A percentile compares a stretch with the other conserved stretches of the same genome.
Evolutionary conservation across 2,329 filamentous ascomycete genomes (phyloP).

Genomic region (Myriosclerotinia curreyana): DNA sequence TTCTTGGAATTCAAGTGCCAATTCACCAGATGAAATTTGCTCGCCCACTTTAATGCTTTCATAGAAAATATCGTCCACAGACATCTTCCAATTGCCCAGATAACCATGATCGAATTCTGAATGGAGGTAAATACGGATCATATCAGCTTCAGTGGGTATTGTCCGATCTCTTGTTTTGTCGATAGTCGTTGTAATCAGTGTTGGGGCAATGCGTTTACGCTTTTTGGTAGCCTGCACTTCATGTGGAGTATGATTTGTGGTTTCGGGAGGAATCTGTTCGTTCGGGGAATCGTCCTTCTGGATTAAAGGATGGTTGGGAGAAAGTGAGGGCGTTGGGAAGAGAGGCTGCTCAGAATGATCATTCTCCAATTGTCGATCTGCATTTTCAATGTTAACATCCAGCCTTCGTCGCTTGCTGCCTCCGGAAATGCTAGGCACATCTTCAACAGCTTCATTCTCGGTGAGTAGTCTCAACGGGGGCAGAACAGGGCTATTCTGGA

Average conservation of each 20-base stretch:
- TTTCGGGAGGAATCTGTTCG: not conserved
- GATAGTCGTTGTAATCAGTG: slow-evolving; percentile 32
- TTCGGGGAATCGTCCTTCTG: not conserved
- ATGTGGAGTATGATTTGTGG: not conserved
- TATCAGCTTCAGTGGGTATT: slow-evolving; percentile 33
- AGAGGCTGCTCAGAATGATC: not conserved
- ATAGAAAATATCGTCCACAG: slow-evolving; percentile 46
- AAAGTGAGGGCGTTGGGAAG: not conserved
- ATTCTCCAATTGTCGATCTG: not conserved
- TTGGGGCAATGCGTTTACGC: slow-evolving; percentile 39
- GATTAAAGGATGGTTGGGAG: not conserved
- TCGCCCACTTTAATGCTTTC: slow-evolving; percentile 33
- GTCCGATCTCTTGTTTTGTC: slow-evolving; percentile 29
- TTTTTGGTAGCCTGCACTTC: slow-evolving; percentile 30
- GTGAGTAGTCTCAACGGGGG: slow-evolving; percentile 3
- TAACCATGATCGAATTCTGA: slow-evolving; percentile 36
- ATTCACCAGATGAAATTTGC: slow-evolving; percentile 33
- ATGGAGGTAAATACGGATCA: slow-evolving; percentile 5
- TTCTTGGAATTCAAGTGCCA: slow-evolving; percentile 32
- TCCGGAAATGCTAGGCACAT: not conserved
- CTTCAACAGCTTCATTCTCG: not conserved
- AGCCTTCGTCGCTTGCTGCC: slow-evolving; percentile 12
- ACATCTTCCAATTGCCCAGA: slow-evolving; percentile 42
- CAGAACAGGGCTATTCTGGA: not conserved
- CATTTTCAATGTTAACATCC: not conserved